Evolutionary conservation across 768 basidiomycete species (phyloP), one percentile per base, ranked within the genome.

Genomic region (Boletus edulis): DNA sequence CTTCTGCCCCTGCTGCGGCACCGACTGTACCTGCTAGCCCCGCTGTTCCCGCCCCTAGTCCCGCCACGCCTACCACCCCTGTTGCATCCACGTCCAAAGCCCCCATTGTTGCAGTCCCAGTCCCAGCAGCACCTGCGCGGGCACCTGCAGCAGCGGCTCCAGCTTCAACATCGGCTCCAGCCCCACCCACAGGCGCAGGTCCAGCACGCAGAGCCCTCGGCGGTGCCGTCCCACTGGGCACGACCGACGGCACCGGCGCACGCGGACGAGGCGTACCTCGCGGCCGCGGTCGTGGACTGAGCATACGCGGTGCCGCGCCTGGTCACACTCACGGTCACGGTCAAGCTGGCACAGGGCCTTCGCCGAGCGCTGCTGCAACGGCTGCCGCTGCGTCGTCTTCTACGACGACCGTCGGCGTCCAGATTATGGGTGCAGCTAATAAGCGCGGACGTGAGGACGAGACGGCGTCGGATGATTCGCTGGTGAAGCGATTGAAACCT

Each of bases 401-500:
- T 29, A 29, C 29, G 5, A 46, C 75, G 37, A 62, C 73, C 13
- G 71, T 70, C 8, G 79, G 78, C 10, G 73, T 85, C 39, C 79
- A 80, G 14, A 86, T 87, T 43, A 78, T 82, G 61, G 86, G 86
- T 34, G 86, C 86, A 6, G 84, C 85, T 15, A 72, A 62, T 32
- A 89, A 89, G 60, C 80, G 87, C 27, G 77, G 81, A 34, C 77
- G 86, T 40, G 87, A 89, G 58, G 83, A 84, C 31, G 75, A 73
- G 12, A 67, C 71, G 24, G 63, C 20, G 20, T 66, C n/a, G 0
- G 84, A 84, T 18, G 83, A 84, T 61, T 80, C 85, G 11, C 72
- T 88, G 32, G 84, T 81, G 0, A 89, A 89, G 64, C 81, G 87
- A 42, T 57, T 86, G 49, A 88, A 86, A 64, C 82, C 82, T 46